phyloP scores from a whole-genome alignment of 2,329 filamentous ascomycete genomes.

The Hypoxylon sp. region DNA sequence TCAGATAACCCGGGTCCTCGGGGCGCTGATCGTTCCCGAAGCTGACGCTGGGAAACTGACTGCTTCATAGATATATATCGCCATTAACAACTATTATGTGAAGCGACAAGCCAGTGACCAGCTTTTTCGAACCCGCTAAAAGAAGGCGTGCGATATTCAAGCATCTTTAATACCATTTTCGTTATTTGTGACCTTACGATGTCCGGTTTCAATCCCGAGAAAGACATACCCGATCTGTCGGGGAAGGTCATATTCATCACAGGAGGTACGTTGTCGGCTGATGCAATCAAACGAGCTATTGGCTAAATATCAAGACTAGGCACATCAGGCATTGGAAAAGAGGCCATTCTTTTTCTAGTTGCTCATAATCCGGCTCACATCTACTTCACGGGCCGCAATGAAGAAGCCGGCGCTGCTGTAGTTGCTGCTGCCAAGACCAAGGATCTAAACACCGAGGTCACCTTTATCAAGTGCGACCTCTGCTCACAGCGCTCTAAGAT shows the following conservation, averaged over 20 bases:
- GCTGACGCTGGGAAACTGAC: background rate
- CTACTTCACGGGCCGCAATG: background rate
- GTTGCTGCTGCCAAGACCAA: background rate
- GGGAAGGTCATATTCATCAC: background rate
- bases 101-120: background rate
- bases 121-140: background rate
- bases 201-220: background rate
- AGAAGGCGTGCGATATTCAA: background rate
- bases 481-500: conserved; percentile 18
- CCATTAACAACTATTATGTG: background rate
- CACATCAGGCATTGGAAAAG: background rate
- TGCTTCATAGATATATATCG: background rate
- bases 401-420: background rate
- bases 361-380: background rate
- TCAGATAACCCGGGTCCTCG: conserved; percentile 4
- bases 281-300: background rate
- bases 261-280: background rate
- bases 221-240: background rate
- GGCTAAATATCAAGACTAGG: background rate
- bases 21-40: conserved; percentile 3
- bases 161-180: background rate
- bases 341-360: background rate
- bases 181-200: background rate
- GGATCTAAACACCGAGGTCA: conserved; percentile 4
- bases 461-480: conserved; percentile 24